A percentile compares a stretch with the other conserved stretches of the same genome.
Evolutionary conservation across 768 basidiomycete species (phyloP).

Genomic region (Cystofilobasidium capitatum): DNA sequence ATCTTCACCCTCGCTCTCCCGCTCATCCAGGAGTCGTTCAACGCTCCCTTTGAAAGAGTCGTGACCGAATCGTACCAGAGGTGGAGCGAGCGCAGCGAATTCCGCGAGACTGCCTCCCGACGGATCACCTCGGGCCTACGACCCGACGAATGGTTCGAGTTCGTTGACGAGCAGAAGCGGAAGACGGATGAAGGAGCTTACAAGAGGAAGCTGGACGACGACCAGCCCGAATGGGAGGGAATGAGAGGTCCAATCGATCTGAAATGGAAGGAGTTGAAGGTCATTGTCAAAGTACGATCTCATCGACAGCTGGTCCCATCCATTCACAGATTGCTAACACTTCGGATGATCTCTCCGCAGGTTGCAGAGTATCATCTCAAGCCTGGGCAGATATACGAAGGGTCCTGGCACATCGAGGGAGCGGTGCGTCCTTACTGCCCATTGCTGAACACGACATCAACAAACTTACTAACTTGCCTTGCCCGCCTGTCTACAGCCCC

Average conservation of each 20-base stretch:
- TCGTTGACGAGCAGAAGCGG: constrained; percentile 14
- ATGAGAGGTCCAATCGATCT: not conserved
- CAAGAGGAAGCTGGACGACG: not conserved
- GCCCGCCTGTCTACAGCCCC: constrained; percentile 16
- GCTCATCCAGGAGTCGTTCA: constrained; percentile 10
- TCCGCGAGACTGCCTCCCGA: not conserved
- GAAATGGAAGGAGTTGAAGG: constrained; percentile 18
- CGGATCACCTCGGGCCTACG: not conserved
- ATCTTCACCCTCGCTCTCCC: constrained; percentile 25
- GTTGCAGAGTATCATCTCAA: constrained; percentile 21
- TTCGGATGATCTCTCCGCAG: too few relatives aligned
- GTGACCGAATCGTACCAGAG: not conserved
- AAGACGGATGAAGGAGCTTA: not conserved
- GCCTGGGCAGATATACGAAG: constrained; percentile 20
- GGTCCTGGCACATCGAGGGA: constrained; percentile 24
- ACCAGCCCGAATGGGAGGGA: not conserved
- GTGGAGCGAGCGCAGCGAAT: constrained; percentile 4
- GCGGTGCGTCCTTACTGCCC: constrained; percentile 7
- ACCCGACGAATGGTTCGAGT: not conserved
- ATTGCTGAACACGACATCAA: not conserved
- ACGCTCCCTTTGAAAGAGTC: not conserved
- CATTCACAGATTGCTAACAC: not conserved
- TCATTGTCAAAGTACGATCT: constrained; percentile 25
- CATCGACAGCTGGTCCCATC: too few relatives aligned
- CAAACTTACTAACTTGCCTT: not conserved